Percentiles rank a stretch among this genome's conserved stretches.
phyloP scores from a whole-genome alignment of 495 filamentous ascomycete genomes.

The Aspergillus olivimuriae region DNA sequence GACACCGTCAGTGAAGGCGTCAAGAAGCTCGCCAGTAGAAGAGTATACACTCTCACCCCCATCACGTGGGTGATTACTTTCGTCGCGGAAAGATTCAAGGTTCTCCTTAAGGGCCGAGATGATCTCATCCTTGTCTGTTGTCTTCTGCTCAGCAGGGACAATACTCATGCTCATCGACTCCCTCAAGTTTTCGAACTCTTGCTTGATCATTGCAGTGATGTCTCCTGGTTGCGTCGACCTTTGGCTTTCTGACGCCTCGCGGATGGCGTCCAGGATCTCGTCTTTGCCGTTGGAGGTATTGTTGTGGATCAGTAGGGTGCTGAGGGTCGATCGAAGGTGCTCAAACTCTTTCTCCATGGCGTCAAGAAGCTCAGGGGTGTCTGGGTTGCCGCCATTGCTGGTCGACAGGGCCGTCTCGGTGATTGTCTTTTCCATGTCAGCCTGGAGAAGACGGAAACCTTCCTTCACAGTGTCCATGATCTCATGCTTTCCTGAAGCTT shows the following conservation, averaged over 20 bases:
- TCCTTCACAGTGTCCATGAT: slow-evolving; percentile 67
- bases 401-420: slow-evolving; percentile 33
- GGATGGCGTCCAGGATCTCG: slow-evolving; percentile 55
- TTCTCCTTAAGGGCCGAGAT: slow-evolving; percentile 65
- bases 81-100: slow-evolving; percentile 59
- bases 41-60: slow-evolving; percentile 50
- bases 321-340: slow-evolving; percentile 65
- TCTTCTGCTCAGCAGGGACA: slow-evolving; percentile 22
- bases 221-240: slow-evolving; percentile 15
- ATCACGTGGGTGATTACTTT: slow-evolving; percentile 52
- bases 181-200: slow-evolving; percentile 71
- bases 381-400: slow-evolving; percentile 32
- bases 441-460: slow-evolving; percentile 65
- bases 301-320: slow-evolving; percentile 57
- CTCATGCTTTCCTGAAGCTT: slow-evolving; percentile 65
- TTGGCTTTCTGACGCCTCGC: slow-evolving; percentile 39
- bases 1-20: slow-evolving; percentile 77
- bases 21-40: slow-evolving; percentile 66
- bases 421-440: slow-evolving; percentile 61
- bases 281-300: slow-evolving; percentile 49
- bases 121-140: slow-evolving; percentile 45
- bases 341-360: slow-evolving; percentile 67
- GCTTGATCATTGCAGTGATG: slow-evolving; percentile 48
- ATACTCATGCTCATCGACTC: slow-evolving; percentile 46
- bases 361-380: slow-evolving; percentile 53